phyloP scores from a whole-genome alignment of 495 filamentous ascomycete species.

The Penicillium salamii region DNA sequence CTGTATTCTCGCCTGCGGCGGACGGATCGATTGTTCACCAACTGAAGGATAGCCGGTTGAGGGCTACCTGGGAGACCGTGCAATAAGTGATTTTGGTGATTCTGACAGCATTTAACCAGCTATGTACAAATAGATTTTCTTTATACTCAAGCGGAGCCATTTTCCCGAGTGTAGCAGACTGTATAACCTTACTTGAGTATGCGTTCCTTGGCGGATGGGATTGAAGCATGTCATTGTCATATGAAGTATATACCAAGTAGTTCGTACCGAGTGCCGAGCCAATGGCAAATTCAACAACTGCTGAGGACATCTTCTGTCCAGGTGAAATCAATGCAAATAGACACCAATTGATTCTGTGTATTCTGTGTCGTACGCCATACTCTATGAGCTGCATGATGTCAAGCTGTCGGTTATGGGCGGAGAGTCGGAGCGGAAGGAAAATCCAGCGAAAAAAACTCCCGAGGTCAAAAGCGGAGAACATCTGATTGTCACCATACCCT shows the following conservation, averaged over 20 bases:
- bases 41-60: conserved; percentile 2
- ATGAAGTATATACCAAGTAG: no score
- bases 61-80: background rate
- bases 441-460: conserved; percentile 29
- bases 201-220: no score
- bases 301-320: no score
- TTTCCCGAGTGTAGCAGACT: no score
- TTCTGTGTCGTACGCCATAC: no score
- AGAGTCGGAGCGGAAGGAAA: conserved; percentile 27
- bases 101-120: conserved; percentile 19
- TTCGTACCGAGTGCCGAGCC: no score
- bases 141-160: no score
- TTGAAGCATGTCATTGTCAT: no score
- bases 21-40: background rate
- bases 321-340: no score
- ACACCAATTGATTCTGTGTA: no score
- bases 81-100: conserved; percentile 6
- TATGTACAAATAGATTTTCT: conserved; percentile 39
- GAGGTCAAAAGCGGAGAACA: conserved; percentile 36
- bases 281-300: no score
- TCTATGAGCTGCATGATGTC: background rate
- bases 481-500: conserved; percentile 19
- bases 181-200: no score
- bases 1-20: conserved; percentile 1
- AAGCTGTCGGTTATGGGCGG: conserved; percentile 14